Evolutionary conservation across 1,284 basidiomycete species (phyloP).

Genomic region (Leucoagaricus sp.): DNA sequence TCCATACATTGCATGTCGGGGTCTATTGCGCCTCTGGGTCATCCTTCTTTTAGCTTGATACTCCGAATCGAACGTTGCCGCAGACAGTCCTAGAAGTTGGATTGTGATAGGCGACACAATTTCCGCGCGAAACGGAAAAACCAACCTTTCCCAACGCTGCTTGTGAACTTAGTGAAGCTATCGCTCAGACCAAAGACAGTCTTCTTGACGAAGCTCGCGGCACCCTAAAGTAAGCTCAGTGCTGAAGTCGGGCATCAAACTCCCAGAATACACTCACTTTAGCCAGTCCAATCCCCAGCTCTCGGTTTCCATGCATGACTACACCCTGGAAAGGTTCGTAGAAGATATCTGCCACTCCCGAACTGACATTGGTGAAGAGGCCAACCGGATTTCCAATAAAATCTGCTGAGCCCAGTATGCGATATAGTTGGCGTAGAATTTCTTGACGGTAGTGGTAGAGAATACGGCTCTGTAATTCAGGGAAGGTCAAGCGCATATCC

Average conservation of each 20-base stretch:
- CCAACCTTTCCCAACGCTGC: conserved; percentile 93
- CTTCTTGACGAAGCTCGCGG: conserved; percentile 98
- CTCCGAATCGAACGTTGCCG: conserved; percentile 95
- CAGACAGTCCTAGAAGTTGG: conserved; percentile 75
- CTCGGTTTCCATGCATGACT: conserved; percentile 96
- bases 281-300: conserved; percentile 96
- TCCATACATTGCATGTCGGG: conserved; percentile 89
- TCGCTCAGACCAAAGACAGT: conserved; percentile 97
- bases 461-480: conserved; percentile 85
- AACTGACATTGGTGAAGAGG: conserved; percentile 97
- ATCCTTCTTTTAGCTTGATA: conserved; percentile 91
- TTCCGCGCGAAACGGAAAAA: not conserved
- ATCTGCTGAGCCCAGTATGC: conserved; percentile 95
- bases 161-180: conserved; percentile 96
- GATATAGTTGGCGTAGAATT: conserved; percentile 91
- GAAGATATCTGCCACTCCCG: conserved; percentile 98
- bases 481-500: conserved; percentile 87
- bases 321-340: conserved; percentile 99
- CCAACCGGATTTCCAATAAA: conserved; percentile 95
- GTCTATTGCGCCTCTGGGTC: conserved; percentile 91
- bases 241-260: not conserved
- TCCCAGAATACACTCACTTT: conserved; percentile 55
- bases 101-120: conserved; percentile 10
- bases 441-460: conserved; percentile 95
- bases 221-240: conserved; percentile 57